Percentiles rank a stretch among this genome's conserved stretches.
Conservation (phyloP, 2,329 filamentous ascomycete species). For the Verticillium nubilum region DNA sequence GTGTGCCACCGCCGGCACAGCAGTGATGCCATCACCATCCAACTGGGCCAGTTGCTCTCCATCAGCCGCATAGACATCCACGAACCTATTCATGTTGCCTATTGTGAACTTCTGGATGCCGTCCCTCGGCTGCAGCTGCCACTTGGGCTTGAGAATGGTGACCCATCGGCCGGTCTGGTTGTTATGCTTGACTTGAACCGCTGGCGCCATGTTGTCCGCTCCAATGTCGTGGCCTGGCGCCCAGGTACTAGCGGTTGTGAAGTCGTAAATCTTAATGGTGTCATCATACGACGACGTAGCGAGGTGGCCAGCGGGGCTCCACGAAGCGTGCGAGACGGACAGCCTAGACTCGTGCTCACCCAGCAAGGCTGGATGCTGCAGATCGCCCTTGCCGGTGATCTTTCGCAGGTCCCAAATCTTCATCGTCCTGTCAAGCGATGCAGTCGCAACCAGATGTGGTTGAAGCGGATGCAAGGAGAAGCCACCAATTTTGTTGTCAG, state of each 20-base stretch:
- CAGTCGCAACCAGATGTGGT: slow-evolving; percentile 80
- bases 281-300: slow-evolving; percentile 95
- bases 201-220: slow-evolving; percentile 62
- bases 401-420: slow-evolving; percentile 91
- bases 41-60: slow-evolving; percentile 87
- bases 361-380: slow-evolving; percentile 60
- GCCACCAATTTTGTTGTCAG: slow-evolving; percentile 92
- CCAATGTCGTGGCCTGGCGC: slow-evolving; percentile 50
- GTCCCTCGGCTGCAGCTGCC: slow-evolving; percentile 76
- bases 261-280: slow-evolving; percentile 87
- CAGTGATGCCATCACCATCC: slow-evolving; percentile 84
- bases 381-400: slow-evolving; percentile 58
- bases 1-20: slow-evolving; percentile 86
- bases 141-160: slow-evolving; percentile 75
- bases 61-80: slow-evolving; percentile 78
- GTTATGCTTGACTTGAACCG: slow-evolving; percentile 71
- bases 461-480: slow-evolving; percentile 78
- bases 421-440: slow-evolving; percentile 81
- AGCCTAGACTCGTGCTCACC: slow-evolving; percentile 78
- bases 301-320: slow-evolving; percentile 77
- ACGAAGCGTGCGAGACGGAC: slow-evolving; percentile 89
- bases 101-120: slow-evolving; percentile 84
- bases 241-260: slow-evolving; percentile 58
- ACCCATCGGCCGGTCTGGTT: slow-evolving; percentile 96
- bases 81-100: slow-evolving; percentile 96